Conservation (phyloP, 1,139 yeast genomes). For the Pneumocystis murina region DNA sequence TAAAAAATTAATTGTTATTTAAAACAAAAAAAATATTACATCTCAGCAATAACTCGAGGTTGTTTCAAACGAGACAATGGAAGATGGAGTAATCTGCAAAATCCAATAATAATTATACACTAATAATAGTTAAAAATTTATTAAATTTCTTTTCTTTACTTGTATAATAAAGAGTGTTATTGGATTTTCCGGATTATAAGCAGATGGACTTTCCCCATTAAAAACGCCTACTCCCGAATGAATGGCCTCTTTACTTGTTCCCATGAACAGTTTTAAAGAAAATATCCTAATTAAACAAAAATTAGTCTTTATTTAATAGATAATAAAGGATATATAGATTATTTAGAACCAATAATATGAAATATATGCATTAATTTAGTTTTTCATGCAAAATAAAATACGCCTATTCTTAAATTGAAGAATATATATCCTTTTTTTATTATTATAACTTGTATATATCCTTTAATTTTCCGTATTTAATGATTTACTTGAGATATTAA, state of each 20-base stretch:
- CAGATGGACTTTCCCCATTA: slow-evolving; percentile 55
- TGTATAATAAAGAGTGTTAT: slow-evolving; percentile 49
- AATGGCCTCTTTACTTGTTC: background rate
- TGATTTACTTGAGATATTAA: too few relatives aligned
- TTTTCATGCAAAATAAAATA: too few relatives aligned
- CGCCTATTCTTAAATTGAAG: too few relatives aligned
- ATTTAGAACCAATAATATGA: background rate
- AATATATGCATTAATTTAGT: too few relatives aligned
- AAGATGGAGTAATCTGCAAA: slow-evolving; percentile 41
- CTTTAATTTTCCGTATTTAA: too few relatives aligned
- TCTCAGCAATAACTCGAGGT: slow-evolving; percentile 69
- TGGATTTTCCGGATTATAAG: slow-evolving; percentile 40
- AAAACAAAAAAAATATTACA: background rate
- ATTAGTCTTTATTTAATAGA: background rate
- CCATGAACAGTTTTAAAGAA: background rate
- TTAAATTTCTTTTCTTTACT: slow-evolving; percentile 18
- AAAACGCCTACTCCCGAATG: slow-evolving; percentile 27
- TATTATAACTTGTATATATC: too few relatives aligned
- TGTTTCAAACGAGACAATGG: slow-evolving; percentile 49
- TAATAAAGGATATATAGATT: background rate
- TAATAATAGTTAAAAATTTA: slow-evolving; percentile 8
- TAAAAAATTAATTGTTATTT: background rate
- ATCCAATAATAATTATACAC: slow-evolving; percentile 32
- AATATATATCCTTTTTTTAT: too few relatives aligned
- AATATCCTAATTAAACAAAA: background rate